Conservation (phyloP, 345 rosid species). For the Salix koriyanagi region DNA sequence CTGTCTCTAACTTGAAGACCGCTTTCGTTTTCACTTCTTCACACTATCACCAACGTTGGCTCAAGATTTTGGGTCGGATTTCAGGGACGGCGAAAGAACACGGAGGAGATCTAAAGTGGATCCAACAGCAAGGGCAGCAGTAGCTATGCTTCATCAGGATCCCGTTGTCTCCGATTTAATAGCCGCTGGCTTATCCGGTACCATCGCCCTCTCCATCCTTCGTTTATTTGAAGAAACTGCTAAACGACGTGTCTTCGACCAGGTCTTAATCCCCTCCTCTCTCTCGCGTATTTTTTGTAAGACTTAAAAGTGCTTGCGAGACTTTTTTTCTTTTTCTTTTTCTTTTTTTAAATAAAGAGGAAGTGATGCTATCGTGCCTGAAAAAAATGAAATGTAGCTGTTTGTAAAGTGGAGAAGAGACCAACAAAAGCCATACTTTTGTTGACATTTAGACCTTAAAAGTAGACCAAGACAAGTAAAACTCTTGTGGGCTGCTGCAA, state of each 20-base stretch:
- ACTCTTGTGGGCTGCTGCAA: neutral
- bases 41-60: no score
- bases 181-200: constrained; percentile 39
- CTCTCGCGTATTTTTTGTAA: neutral
- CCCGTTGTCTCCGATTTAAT: constrained; percentile 51
- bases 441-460: neutral
- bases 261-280: constrained; percentile 27
- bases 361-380: no score
- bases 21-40: neutral
- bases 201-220: constrained; percentile 46
- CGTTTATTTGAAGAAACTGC: constrained; percentile 63
- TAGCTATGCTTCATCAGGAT: constrained; percentile 38
- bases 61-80: constrained; percentile 8
- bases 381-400: no score
- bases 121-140: constrained; percentile 16
- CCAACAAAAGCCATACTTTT: neutral
- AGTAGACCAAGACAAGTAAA: neutral
- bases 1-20: neutral
- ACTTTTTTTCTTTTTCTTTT: neutral
- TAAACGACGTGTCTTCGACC: constrained; percentile 56
- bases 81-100: neutral
- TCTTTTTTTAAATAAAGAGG: no score
- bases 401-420: neutral
- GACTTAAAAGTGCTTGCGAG: neutral
- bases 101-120: constrained; percentile 6